These are phyloP conservation scores for Helenozyma rhizophorensis DNA, from an alignment of 805 yeast genomes.

Conservation along the genomic window DNA sequence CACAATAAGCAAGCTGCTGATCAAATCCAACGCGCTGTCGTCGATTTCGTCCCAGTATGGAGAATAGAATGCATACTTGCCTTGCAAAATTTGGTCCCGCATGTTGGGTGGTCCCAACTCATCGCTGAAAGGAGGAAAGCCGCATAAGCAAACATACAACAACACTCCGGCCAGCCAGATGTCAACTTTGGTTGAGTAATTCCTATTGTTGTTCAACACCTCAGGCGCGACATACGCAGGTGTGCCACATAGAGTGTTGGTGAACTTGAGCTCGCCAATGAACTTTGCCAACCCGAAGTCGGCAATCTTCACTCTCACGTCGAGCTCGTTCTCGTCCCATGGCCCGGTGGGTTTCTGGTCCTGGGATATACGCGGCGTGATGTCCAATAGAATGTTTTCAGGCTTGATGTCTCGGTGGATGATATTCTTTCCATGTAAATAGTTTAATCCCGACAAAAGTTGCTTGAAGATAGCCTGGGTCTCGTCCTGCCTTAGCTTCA, in stretches of 20 bases:
- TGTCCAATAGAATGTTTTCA: constrained; percentile 44
- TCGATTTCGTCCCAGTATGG: constrained; percentile 76
- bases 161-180: constrained; percentile 82
- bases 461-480: constrained; percentile 55
- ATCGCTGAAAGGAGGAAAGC: constrained; percentile 83
- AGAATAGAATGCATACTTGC: constrained; percentile 67
- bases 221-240: constrained; percentile 90
- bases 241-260: constrained; percentile 79
- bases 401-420: constrained; percentile 46
- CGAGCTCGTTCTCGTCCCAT: constrained; percentile 57
- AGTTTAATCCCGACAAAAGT: constrained; percentile 34
- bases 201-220: constrained; percentile 51
- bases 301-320: constrained; percentile 69
- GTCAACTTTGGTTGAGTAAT: constrained; percentile 69
- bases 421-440: constrained; percentile 37
- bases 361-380: constrained; percentile 36
- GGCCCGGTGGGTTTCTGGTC: constrained; percentile 42
- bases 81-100: constrained; percentile 68
- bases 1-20: constrained; percentile 55
- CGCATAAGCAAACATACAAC: constrained; percentile 73
- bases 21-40: constrained; percentile 62
- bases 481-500: constrained; percentile 56
- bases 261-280: constrained; percentile 68
- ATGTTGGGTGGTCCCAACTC: constrained; percentile 76
- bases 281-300: constrained; percentile 75